Evolutionary conservation across 495 filamentous ascomycete species (phyloP).

Genomic region (Penicillium robsamsonii): DNA sequence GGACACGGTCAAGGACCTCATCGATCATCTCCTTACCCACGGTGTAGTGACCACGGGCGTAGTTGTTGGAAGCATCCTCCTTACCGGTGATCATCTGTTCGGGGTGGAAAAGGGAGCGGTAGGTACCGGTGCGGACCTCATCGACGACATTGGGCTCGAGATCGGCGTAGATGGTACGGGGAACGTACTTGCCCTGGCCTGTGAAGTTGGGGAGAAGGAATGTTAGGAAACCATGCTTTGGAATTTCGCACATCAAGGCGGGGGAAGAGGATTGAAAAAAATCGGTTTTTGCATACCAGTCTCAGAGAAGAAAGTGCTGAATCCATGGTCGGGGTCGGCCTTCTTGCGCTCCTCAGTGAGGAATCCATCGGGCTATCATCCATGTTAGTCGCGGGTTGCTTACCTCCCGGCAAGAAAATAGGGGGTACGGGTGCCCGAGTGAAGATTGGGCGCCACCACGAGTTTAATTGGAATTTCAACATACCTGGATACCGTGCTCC

Average conservation of each 20-base stretch:
- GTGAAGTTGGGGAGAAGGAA: constrained; percentile 20
- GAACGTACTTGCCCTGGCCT: constrained; percentile 99
- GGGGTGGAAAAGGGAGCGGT: constrained; percentile 95
- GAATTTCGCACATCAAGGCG: constrained; percentile 8
- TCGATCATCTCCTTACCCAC: constrained; percentile 99
- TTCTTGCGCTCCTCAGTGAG: constrained; percentile 98
- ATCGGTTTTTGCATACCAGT: constrained; percentile 64
- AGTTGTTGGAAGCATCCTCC: constrained; percentile 99
- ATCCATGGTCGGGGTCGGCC: constrained; percentile 90
- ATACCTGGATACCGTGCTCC: constrained; percentile 98
- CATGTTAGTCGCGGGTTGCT: constrained; percentile 25
- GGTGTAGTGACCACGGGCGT: constrained; percentile 97
- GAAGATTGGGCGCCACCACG: constrained; percentile 18
- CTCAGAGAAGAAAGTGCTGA: constrained; percentile 99
- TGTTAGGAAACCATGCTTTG: constrained; percentile 15
- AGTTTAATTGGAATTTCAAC: constrained; percentile 29
- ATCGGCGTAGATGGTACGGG: constrained; percentile 98
- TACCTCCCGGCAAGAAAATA: constrained; percentile 20
- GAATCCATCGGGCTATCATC: constrained; percentile 87
- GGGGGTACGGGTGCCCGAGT: constrained; percentile 20
- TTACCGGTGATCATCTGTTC: constrained; percentile 99
- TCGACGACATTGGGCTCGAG: constrained; percentile 99
- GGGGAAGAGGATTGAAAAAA: constrained; percentile 11
- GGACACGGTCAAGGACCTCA: constrained; percentile 93
- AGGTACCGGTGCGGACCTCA: constrained; percentile 96